These are phyloP conservation scores for Fraxinus pennsylvanica DNA, from an alignment of 257 asterid genomes.

Conservation along the genomic window DNA sequence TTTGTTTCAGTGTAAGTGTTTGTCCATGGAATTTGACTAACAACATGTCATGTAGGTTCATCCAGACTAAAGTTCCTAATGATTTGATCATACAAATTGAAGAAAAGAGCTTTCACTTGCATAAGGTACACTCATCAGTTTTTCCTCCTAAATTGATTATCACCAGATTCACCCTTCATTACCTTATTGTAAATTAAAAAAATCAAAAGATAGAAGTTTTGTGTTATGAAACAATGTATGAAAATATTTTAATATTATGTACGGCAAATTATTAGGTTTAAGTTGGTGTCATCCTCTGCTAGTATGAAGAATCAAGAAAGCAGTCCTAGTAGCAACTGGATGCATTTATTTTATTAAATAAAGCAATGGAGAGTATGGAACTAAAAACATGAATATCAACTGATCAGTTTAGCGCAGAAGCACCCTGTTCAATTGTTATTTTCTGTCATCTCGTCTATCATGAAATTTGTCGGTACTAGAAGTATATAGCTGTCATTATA, in stretches of 20 bases:
- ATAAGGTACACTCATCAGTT: slow-evolving; percentile 20
- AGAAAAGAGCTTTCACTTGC: slow-evolving; percentile 35
- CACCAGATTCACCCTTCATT: not conserved
- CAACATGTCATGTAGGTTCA: slow-evolving; percentile 22
- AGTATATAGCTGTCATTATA: not conserved
- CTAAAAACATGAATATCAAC: not conserved
- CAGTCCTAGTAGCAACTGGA: not conserved
- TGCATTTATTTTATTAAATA: not conserved
- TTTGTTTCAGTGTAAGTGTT: not conserved
- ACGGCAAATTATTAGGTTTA: not conserved
- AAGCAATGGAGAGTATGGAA: not conserved
- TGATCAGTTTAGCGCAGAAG: not conserved
- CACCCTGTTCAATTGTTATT: not conserved
- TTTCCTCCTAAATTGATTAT: not conserved
- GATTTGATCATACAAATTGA: slow-evolving; percentile 33
- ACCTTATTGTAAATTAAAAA: not conserved
- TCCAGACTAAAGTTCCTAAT: slow-evolving; percentile 25
- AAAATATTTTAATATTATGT: not conserved
- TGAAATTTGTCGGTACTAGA: not conserved
- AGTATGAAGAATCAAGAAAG: not conserved
- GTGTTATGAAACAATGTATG: not conserved
- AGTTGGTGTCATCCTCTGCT: not conserved
- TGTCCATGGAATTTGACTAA: slow-evolving; percentile 10
- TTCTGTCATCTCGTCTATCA: not conserved
- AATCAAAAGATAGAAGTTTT: not conserved